A percentile compares a stretch with the other conserved stretches of the same genome.
Evolutionary conservation across 768 basidiomycete genomes (phyloP).

Genomic region (Lentinula boryana): DNA sequence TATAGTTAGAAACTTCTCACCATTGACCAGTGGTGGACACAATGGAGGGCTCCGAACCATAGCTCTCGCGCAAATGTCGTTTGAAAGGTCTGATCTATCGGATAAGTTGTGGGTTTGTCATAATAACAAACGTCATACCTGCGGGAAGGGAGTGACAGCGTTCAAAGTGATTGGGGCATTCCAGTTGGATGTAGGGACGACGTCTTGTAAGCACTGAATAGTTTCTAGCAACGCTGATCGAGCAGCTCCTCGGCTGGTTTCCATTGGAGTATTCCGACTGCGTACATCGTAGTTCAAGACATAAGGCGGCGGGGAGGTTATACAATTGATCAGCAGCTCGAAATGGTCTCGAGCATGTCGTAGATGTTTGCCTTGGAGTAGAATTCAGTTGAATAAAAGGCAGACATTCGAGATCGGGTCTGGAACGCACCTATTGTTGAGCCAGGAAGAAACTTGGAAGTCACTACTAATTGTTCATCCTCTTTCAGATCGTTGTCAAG

Average conservation of each 20-base stretch:
- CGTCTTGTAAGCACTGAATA: conserved; percentile 48
- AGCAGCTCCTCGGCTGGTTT: conserved; percentile 57
- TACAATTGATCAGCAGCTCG: conserved; percentile 53
- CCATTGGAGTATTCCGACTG: conserved; percentile 80
- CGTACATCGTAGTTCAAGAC: conserved; percentile 73
- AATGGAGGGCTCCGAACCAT: conserved; percentile 84
- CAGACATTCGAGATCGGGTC: not conserved
- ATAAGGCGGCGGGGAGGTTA: conserved; percentile 41
- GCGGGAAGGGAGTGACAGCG: conserved; percentile 75
- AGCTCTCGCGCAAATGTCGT: conserved; percentile 83
- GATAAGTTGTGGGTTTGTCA: not conserved
- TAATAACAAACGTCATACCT: conserved; percentile 18
- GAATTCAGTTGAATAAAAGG: not conserved
- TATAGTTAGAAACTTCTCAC: conserved; percentile 30
- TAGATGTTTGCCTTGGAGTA: conserved; percentile 66
- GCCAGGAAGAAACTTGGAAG: conserved; percentile 76
- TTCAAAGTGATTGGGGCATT: conserved; percentile 64
- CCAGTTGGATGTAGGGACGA: conserved; percentile 42
- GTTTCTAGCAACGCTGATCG: conserved; percentile 47
- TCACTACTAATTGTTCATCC: conserved; percentile 62
- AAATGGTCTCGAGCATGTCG: conserved; percentile 86
- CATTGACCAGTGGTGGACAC: conserved; percentile 91
- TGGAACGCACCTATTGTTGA: conserved; percentile 69
- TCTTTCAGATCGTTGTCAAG: conserved; percentile 58
- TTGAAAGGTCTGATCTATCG: conserved; percentile 38